Evolutionary conservation across 129 eudicot species (phyloP), one percentile per base, ranked within the genome.

Genomic region (Flaveria sonorensis): DNA sequence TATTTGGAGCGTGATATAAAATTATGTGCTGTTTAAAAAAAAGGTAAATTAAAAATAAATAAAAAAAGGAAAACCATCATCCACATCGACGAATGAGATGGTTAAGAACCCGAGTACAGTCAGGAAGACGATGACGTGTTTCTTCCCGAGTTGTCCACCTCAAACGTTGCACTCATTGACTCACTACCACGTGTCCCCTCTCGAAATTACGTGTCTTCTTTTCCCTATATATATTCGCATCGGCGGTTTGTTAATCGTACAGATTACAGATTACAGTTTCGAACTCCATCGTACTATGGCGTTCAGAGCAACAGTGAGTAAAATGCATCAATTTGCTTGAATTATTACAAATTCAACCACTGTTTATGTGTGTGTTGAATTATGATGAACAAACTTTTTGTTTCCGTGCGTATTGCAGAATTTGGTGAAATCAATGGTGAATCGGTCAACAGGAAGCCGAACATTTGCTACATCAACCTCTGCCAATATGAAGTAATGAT

Each of bases 391-490:
- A 21, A 6, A n/a, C 32, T 47, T 20, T 20, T 20, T 63, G 24
- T 14, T 72, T 14, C 18, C 28, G 43, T 42, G 14, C 24, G 21
- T 23, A 8, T 64, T 75, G 42, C 82, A 88, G 92, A 80, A 59
- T 73, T 80, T 71, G 76, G 39, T 79, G 85, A 89, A 83, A 70
- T 61, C 88, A 7, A 66, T 85, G 78, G 18, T 76, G 43, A 64
- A 62, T 12, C 78, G 82, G 11, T 32, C 83, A 3, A 77, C 80
- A 70, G 85, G 84, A 24, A 55, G 67, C 23, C 14, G 28, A 85
- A 11, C 48, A n/a, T 89, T 87, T 78, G 76, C 83, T 3, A 89
- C 95, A 13, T 83, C 88, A 65, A 83, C 92, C 13, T 53, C 87
- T 7, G 84, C 89, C 7, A 83, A 76, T 8, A 39, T 79, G 72